Evolutionary conservation across 2,329 filamentous ascomycete species (phyloP).

Genomic region (Alternaria conjuncta): DNA sequence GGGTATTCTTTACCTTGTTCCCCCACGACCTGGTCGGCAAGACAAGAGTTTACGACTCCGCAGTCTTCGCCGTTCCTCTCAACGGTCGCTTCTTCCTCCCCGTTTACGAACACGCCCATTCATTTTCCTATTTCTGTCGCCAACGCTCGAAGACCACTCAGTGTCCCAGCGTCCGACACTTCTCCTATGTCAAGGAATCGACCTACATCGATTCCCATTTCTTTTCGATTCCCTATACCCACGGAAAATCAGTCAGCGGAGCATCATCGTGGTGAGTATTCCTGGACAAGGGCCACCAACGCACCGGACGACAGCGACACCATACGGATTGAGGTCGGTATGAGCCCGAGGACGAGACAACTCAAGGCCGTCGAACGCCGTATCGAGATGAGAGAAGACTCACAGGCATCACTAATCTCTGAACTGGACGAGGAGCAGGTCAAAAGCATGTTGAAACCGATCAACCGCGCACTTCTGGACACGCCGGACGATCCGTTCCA

Average conservation of each 20-base stretch:
- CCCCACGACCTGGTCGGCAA: conserved; percentile 47
- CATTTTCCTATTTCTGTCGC: conserved; percentile 50
- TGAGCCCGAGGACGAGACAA: conserved; percentile 33
- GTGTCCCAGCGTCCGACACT: conserved; percentile 40
- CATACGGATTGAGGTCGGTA: background rate
- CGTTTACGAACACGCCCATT: conserved; percentile 51
- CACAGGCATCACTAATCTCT: conserved; percentile 39
- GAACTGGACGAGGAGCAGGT: conserved; percentile 46
- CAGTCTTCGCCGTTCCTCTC: conserved; percentile 37
- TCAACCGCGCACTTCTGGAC: conserved; percentile 47
- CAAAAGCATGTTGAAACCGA: conserved; percentile 50
- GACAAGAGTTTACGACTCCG: conserved; percentile 52
- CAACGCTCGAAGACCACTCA: conserved; percentile 27
- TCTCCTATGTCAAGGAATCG: conserved; percentile 31
- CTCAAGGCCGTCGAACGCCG: conserved; percentile 26
- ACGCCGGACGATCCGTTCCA: conserved; percentile 21
- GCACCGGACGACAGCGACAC: conserved; percentile 8
- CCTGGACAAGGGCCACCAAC: conserved; percentile 28
- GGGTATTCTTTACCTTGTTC: conserved; percentile 64
- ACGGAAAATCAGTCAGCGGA: conserved; percentile 44
- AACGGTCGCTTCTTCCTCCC: conserved; percentile 50
- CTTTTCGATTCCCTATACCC: conserved; percentile 30
- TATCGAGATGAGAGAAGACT: conserved; percentile 36
- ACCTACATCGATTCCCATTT: conserved; percentile 46
- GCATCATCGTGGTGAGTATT: conserved; percentile 62